These are phyloP conservation scores for Lunularia cruciata DNA, from an alignment of 225 moss, liverwort and hornwort genomes.

Conservation along the genomic window DNA sequence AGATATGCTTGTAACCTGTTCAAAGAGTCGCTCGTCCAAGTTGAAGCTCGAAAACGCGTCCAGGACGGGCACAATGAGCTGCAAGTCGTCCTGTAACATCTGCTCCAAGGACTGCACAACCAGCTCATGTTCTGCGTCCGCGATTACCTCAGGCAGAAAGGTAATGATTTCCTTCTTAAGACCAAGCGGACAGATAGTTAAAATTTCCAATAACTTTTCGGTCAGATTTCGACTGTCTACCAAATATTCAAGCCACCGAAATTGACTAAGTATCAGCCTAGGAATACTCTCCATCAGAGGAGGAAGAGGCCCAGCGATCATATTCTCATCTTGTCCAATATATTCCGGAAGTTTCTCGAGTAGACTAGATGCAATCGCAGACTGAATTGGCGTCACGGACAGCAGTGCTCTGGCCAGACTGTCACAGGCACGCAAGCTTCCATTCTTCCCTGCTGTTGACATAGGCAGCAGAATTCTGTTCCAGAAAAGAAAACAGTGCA, in stretches of 20 bases:
- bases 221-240: constrained; percentile 74
- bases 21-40: constrained; percentile 67
- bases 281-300: constrained; percentile 82
- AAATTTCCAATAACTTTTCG: constrained; percentile 72
- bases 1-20: constrained; percentile 49
- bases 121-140: constrained; percentile 87
- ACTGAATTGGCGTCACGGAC: constrained; percentile 64
- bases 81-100: constrained; percentile 84
- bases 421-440: constrained; percentile 50
- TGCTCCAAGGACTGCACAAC: constrained; percentile 71
- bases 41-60: constrained; percentile 89
- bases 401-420: constrained; percentile 70
- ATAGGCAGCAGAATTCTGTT: constrained; percentile 70
- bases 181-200: constrained; percentile 77
- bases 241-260: constrained; percentile 83
- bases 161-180: constrained; percentile 84
- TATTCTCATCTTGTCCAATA: constrained; percentile 53
- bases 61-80: constrained; percentile 78
- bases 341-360: constrained; percentile 86
- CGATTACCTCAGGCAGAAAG: constrained; percentile 83
- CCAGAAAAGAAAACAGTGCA: not conserved
- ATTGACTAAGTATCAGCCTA: constrained; percentile 87
- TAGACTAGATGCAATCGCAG: constrained; percentile 56
- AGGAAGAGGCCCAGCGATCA: constrained; percentile 48
- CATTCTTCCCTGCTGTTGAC: constrained; percentile 33